These are phyloP conservation scores for Thelonectria rubi DNA, from an alignment of 2,329 filamentous ascomycete species.

Conservation along the genomic window DNA sequence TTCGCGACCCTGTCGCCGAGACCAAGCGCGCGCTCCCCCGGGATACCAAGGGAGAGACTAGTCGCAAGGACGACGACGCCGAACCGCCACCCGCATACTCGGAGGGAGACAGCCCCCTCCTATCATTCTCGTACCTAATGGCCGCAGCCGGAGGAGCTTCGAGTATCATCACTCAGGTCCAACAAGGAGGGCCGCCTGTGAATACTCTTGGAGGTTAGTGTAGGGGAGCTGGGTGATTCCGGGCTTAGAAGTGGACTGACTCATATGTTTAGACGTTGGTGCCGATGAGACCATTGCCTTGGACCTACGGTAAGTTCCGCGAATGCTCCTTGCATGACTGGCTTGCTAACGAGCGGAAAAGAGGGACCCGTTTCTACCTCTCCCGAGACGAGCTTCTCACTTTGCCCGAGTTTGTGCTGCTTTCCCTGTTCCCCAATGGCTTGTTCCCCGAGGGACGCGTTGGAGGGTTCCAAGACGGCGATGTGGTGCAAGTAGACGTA, in stretches of 20 bases:
- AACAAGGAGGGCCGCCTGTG: constrained; percentile 89
- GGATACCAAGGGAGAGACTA: constrained; percentile 80
- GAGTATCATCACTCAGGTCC: constrained; percentile 99
- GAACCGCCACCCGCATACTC: constrained; percentile 97
- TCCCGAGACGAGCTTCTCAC: constrained; percentile 95
- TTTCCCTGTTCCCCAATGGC: constrained; percentile 99
- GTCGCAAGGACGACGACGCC: constrained; percentile 80
- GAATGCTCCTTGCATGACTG: not conserved
- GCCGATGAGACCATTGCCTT: constrained; percentile 95
- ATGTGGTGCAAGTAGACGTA: constrained; percentile 97
- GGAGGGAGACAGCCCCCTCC: constrained; percentile 91
- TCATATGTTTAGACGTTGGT: constrained; percentile 68
- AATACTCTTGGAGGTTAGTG: constrained; percentile 84
- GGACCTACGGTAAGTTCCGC: constrained; percentile 79
- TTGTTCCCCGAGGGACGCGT: constrained; percentile 96
- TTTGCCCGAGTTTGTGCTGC: constrained; percentile 93
- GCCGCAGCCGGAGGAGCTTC: constrained; percentile 94
- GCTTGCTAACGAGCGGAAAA: constrained; percentile 52
- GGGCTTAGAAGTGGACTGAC: constrained; percentile 14
- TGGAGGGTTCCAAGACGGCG: constrained; percentile 90
- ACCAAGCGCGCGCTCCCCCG: constrained; percentile 86
- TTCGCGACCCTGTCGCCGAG: constrained; percentile 69
- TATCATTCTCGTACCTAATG: constrained; percentile 96
- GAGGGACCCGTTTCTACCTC: constrained; percentile 91
- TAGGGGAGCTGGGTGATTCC: not conserved